Percentiles rank a stretch among this genome's conserved stretches.
phyloP scores from a whole-genome alignment of 1,284 basidiomycete genomes.

The Entoloma clypeatum region DNA sequence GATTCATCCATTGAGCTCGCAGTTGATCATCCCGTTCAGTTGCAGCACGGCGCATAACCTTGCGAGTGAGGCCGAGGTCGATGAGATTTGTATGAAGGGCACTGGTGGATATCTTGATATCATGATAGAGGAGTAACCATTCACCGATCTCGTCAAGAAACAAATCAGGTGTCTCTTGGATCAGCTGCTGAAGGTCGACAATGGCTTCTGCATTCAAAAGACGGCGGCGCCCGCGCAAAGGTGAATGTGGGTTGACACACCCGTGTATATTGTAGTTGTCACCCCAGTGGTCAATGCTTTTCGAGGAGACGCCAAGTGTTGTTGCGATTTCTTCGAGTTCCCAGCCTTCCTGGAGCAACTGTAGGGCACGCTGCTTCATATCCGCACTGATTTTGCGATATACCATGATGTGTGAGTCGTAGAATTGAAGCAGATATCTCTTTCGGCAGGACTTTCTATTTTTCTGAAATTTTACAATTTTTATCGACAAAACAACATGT shows the following conservation, averaged over 20 bases:
- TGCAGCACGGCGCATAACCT: conserved; percentile 20
- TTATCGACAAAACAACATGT: too few species aligned
- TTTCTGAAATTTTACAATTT: too few species aligned
- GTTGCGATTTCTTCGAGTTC: conserved; percentile 11
- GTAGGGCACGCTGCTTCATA: conserved; percentile 17
- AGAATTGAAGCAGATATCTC: too few species aligned
- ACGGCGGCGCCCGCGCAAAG: conserved; percentile 6
- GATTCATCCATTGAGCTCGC: conserved; percentile 20
- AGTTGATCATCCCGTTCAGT: conserved; percentile 19
- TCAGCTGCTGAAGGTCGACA: conserved; percentile 5
- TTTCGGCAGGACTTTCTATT: too few species aligned
- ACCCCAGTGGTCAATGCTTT: conserved; percentile 13
- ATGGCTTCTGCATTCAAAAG: neutral
- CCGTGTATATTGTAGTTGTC: conserved; percentile 11
- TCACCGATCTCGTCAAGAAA: conserved; percentile 25
- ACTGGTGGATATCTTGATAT: conserved; percentile 19
- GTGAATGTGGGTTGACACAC: conserved; percentile 7
- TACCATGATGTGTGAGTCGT: too few species aligned
- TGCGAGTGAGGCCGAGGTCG: conserved; percentile 20
- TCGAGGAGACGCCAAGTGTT: conserved; percentile 15
- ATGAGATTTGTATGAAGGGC: conserved; percentile 22
- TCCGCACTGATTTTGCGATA: conserved; percentile 17
- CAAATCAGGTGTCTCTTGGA: conserved; percentile 13
- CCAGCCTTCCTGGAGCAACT: conserved; percentile 16
- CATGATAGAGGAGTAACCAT: conserved; percentile 26